Evolutionary conservation across 345 rosid genomes (phyloP), one percentile per base, ranked within the genome.

Genomic region (Mallotus nudiflorus): DNA sequence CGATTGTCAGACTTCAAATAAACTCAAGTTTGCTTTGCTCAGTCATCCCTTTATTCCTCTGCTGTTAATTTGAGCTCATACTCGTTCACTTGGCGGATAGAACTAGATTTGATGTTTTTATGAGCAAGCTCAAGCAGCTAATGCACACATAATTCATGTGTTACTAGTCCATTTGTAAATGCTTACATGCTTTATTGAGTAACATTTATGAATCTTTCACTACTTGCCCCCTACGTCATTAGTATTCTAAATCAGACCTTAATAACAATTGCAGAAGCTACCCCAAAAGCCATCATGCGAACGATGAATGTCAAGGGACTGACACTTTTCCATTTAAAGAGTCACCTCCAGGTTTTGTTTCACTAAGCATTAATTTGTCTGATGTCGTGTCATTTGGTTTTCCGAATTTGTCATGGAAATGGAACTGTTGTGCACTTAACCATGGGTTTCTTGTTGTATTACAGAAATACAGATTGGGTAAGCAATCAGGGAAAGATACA

Each of bases 251-350:
- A 53, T 33, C 15, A 28, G 9, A 57, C 29, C 18, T 35, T 11
- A 69, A 24, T 24, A 44, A 2, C 46, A 8, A 28, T 57, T 57
- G 79, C 90, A 92, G 98, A 92, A 74, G 98, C 98, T 48, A 92
- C 98, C 6, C 98, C 98, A n/a, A 92, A 92, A 84, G 90, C 96
- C 35, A 88, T 92, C 53, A 77, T 92, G 98, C 84, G 95, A 69
- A 90, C 91, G n/a, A 92, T 92, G 98, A 85, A 86, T 68, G 96
- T 90, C 67, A 90, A 89, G 73, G 98, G 95, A 42, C 84, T 92
- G 40, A 92, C 96, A 22, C 95, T 92, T 78, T 92, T 88, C 78
- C 98, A 92, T 74, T 78, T 92, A 68, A 92, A 92, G 85, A 88
- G 95, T 77, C 97, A 90, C 79, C 96, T 92, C 63, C 96, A 92